Evolutionary conservation across 2,329 filamentous ascomycete species (phyloP).

Genomic region (Didymella pomorum): DNA sequence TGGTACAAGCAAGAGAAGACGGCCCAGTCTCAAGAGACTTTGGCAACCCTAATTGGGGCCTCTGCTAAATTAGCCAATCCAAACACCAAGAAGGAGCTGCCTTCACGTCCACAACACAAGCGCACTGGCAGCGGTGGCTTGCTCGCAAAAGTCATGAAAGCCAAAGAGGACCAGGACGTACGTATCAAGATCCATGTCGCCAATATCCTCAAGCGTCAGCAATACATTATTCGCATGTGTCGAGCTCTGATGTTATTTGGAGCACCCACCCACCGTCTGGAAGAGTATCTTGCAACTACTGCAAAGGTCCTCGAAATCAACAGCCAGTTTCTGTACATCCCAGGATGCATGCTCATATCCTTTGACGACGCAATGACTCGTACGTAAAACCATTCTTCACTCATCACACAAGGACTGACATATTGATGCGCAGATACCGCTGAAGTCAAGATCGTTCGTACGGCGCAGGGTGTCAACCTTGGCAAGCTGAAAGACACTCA

Average conservation of each 20-base stretch:
- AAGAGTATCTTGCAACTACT: conserved; percentile 89
- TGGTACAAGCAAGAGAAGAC: conserved; percentile 44
- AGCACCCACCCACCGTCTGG: conserved; percentile 87
- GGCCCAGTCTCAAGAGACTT: conserved; percentile 39
- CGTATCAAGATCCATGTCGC: conserved; percentile 68
- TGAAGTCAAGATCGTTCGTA: conserved; percentile 79
- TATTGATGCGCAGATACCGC: conserved; percentile 48
- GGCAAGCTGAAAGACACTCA: conserved; percentile 77
- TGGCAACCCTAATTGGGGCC: conserved; percentile 42
- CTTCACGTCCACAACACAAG: conserved; percentile 32
- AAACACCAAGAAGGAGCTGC: conserved; percentile 29
- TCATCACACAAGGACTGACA: neutral
- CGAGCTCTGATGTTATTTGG: conserved; percentile 87
- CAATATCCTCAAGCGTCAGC: conserved; percentile 77
- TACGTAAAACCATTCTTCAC: neutral
- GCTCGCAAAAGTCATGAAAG: conserved; percentile 38
- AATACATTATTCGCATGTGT: conserved; percentile 86
- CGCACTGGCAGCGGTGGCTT: conserved; percentile 35
- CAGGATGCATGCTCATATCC: conserved; percentile 90
- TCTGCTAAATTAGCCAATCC: conserved; percentile 42
- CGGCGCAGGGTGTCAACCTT: conserved; percentile 73
- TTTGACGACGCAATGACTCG: conserved; percentile 75
- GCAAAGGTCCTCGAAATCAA: conserved; percentile 85
- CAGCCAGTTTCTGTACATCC: conserved; percentile 86
- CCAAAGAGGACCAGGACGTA: conserved; percentile 58